Conservation (phyloP, 768 basidiomycete species). For the Auriscalpium vulgare region DNA sequence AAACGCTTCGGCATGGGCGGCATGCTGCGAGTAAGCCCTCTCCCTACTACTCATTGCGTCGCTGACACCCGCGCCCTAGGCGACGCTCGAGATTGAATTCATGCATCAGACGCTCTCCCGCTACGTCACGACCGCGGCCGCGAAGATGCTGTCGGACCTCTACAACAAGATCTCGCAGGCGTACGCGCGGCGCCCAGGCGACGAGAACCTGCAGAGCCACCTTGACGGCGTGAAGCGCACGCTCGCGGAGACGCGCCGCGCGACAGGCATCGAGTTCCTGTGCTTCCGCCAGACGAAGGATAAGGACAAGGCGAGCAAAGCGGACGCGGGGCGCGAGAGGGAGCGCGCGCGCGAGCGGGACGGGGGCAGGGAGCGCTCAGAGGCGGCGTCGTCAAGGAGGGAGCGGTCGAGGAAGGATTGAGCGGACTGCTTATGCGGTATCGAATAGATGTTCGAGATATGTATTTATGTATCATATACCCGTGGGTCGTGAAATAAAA, state of each 20-base stretch:
- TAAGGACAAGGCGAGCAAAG: conserved; percentile 8
- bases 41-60: not conserved
- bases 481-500: too few species aligned
- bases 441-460: too few species aligned
- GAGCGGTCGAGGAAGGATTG: too few species aligned
- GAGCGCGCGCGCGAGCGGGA: conserved; percentile 3
- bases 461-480: too few species aligned
- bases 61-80: conserved; percentile 38
- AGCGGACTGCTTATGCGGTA: too few species aligned
- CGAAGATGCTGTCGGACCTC: conserved; percentile 79
- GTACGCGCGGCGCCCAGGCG: conserved; percentile 77
- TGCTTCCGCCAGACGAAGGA: conserved; percentile 79
- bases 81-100: conserved; percentile 98
- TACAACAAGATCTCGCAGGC: conserved; percentile 94
- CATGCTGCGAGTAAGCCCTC: conserved; percentile 77
- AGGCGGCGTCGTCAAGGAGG: too few species aligned
- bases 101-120: conserved; percentile 92
- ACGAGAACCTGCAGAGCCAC: conserved; percentile 79
- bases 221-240: conserved; percentile 90
- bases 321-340: conserved; percentile 9
- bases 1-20: conserved; percentile 96
- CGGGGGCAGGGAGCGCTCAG: not conserved
- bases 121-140: conserved; percentile 76
- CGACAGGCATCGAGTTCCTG: conserved; percentile 90
- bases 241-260: conserved; percentile 76